These are phyloP conservation scores for Hericium erinaceus DNA, from an alignment of 768 basidiomycete species.

Conservation along the genomic window DNA sequence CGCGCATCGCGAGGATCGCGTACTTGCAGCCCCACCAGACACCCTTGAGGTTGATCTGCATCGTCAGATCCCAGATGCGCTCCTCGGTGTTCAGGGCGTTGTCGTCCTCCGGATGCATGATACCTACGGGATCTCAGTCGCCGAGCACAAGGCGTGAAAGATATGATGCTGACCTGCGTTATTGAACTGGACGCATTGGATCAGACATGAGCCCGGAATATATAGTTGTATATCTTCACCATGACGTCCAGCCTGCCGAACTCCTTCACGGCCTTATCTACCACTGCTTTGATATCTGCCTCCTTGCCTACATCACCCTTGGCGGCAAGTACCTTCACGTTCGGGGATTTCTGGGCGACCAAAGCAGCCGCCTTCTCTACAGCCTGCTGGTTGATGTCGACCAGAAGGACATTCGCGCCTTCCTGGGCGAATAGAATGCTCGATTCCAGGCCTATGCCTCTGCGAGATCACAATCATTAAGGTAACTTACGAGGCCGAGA, in stretches of 20 bases:
- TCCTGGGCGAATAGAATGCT: conserved; percentile 93
- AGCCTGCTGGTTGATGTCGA: conserved; percentile 75
- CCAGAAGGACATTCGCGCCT: conserved; percentile 84
- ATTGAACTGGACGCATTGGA: conserved; percentile 57
- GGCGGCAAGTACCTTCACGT: conserved; percentile 56
- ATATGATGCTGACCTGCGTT: conserved; percentile 57
- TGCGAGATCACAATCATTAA: conserved; percentile 23
- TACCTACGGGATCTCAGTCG: conserved; percentile 40
- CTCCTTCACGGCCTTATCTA: conserved; percentile 68
- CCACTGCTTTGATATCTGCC: conserved; percentile 70
- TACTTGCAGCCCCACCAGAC: conserved; percentile 99
- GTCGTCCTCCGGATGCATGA: conserved; percentile 96
- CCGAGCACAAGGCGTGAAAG: neutral
- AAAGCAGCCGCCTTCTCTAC: conserved; percentile 58
- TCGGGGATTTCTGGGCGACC: conserved; percentile 58
- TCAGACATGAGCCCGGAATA: neutral
- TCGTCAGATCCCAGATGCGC: conserved; percentile 89
- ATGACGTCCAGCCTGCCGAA: conserved; percentile 95
- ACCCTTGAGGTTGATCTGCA: conserved; percentile 94
- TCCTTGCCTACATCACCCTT: conserved; percentile 90
- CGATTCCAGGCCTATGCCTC: conserved; percentile 94
- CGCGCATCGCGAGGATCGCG: conserved; percentile 92
- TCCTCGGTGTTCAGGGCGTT: conserved; percentile 96
- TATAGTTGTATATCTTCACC: conserved; percentile 37
- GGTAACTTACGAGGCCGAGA: neutral